A percentile compares a stretch with the other conserved stretches of the same genome.
Evolutionary conservation across 1,139 yeast species (phyloP).

Genomic region (Nematodospora anomalae): DNA sequence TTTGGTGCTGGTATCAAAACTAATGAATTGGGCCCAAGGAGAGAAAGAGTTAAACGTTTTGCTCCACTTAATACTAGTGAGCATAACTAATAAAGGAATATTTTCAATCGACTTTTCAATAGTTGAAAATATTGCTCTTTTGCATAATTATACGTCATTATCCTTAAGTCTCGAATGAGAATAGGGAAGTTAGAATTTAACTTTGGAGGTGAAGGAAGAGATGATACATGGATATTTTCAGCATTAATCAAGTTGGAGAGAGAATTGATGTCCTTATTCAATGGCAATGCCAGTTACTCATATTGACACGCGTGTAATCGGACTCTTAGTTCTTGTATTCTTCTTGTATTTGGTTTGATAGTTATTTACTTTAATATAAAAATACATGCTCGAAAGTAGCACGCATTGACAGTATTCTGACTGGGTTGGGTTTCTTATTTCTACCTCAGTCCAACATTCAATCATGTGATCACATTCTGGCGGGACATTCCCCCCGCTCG

Average conservation of each 20-base stretch:
- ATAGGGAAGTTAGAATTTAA: not conserved
- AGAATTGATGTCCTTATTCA: not conserved
- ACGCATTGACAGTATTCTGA: too few relatives aligned
- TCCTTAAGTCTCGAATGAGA: too few relatives aligned
- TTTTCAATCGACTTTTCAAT: too few relatives aligned
- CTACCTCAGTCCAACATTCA: too few relatives aligned
- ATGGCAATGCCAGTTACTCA: not conserved
- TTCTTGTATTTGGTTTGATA: not conserved
- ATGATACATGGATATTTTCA: not conserved
- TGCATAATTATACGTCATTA: not conserved
- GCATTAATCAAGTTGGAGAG: not conserved
- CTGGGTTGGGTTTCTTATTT: too few relatives aligned
- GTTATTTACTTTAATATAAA: too few relatives aligned
- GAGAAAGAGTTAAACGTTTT: constrained; percentile 40
- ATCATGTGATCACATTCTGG: too few relatives aligned
- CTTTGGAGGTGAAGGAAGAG: not conserved
- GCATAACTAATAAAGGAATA: not conserved
- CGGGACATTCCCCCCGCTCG: too few relatives aligned
- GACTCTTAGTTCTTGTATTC: not conserved
- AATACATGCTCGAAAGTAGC: not conserved
- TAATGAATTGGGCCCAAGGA: constrained; percentile 48
- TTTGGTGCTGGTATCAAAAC: constrained; percentile 51
- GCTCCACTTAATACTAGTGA: constrained; percentile 30
- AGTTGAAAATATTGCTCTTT: not conserved
- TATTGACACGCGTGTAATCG: not conserved